Percentiles rank a stretch among this genome's conserved stretches.
Conservation (phyloP, 257 asterid genomes). For the Lycium ferocissimum region DNA sequence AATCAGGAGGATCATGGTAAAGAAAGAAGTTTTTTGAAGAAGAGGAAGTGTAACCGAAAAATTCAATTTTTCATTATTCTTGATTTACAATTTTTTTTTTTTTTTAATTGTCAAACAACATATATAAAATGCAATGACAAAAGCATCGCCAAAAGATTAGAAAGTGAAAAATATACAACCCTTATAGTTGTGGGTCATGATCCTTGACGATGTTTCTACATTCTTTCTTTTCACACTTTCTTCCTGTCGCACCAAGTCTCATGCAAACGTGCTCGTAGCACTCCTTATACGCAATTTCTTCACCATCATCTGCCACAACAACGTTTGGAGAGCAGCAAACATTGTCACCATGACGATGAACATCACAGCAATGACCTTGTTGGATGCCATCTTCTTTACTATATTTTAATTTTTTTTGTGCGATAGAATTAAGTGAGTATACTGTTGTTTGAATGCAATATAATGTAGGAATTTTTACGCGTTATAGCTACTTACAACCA, state of each 20-base stretch:
- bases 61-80: not conserved
- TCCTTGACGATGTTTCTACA: not conserved
- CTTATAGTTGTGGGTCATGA: not conserved
- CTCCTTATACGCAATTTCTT: not conserved
- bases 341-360: constrained; percentile 19
- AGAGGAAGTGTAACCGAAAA: not conserved
- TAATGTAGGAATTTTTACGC: too few species aligned
- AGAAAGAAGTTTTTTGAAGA: not conserved
- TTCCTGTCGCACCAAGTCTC: constrained; percentile 9
- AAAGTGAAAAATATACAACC: not conserved
- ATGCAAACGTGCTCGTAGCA: constrained; percentile 24
- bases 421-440: not conserved
- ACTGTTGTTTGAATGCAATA: not conserved
- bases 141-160: not conserved
- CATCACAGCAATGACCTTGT: not conserved
- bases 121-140: not conserved
- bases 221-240: constrained; percentile 4
- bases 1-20: not conserved
- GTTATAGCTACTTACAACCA: too few species aligned
- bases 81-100: not conserved
- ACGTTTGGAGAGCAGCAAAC: not conserved
- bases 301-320: not conserved
- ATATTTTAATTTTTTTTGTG: not conserved
- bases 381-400: not conserved
- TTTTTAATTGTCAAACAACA: not conserved